Conservation (phyloP, 2,329 filamentous ascomycete species). For the Colletotrichum kahawae region DNA sequence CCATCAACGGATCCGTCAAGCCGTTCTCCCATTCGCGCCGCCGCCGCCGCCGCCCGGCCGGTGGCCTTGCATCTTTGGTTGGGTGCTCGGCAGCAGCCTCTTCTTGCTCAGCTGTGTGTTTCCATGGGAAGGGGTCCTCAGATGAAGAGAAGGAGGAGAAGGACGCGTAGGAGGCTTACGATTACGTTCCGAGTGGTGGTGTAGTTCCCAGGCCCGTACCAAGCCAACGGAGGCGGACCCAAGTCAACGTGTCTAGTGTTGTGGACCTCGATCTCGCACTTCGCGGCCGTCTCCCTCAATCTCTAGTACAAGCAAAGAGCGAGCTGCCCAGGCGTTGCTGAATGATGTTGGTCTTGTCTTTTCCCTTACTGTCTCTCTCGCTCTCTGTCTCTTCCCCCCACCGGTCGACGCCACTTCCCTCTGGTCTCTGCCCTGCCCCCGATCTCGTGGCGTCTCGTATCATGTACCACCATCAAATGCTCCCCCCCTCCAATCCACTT, state of each 20-base stretch:
- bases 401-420: conserved; percentile 1
- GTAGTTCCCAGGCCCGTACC: neutral
- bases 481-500: neutral
- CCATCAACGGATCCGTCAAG: neutral
- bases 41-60: neutral
- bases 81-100: neutral
- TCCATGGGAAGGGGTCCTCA: neutral
- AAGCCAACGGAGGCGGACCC: neutral
- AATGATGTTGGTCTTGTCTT: neutral
- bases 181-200: neutral
- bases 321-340: neutral
- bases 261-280: neutral
- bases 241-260: neutral
- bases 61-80: neutral
- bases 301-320: neutral
- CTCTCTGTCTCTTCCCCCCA: neutral
- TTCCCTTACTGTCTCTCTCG: neutral
- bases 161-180: neutral
- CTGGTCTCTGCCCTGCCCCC: neutral
- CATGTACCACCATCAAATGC: neutral
- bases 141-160: neutral
- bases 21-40: neutral
- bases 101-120: neutral
- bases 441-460: conserved; percentile 14
- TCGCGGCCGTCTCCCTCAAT: neutral